Evolutionary conservation across 352 stramenopile species (phyloP).

Genomic region (Phytophthora quininea): DNA sequence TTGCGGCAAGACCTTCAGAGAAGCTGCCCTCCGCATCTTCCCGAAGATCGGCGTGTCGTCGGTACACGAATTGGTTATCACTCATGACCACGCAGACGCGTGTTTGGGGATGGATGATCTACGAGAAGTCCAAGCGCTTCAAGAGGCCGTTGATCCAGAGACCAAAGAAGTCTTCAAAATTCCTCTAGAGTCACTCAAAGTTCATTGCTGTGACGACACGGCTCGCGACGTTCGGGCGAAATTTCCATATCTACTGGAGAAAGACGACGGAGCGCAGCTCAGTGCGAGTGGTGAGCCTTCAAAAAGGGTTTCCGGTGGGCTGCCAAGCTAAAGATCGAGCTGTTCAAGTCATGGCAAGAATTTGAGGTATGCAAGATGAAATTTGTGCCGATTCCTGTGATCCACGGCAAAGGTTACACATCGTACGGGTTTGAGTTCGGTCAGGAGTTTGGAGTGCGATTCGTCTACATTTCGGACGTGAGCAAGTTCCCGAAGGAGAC

Average conservation of each 20-base stretch:
- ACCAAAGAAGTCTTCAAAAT: constrained; percentile 53
- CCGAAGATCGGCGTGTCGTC: constrained; percentile 39
- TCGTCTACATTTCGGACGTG: constrained; percentile 86
- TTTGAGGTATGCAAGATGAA: constrained; percentile 42
- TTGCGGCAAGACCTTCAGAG: constrained; percentile 81
- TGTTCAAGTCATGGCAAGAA: constrained; percentile 48
- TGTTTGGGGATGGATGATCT: constrained; percentile 77
- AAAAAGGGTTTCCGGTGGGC: constrained; percentile 56
- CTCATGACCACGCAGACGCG: constrained; percentile 78
- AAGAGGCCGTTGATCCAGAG: constrained; percentile 38
- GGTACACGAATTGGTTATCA: constrained; percentile 74
- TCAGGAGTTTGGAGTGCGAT: constrained; percentile 46
- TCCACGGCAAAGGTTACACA: constrained; percentile 70
- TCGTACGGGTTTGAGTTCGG: constrained; percentile 77
- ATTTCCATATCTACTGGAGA: constrained; percentile 75
- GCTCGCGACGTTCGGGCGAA: constrained; percentile 52
- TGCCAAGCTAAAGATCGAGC: constrained; percentile 55
- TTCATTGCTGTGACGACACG: constrained; percentile 63
- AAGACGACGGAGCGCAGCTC: constrained; percentile 15
- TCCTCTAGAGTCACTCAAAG: constrained; percentile 34
- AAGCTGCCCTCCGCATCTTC: constrained; percentile 61
- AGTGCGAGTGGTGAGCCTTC: constrained; percentile 5
- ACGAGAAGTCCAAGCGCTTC: constrained; percentile 58
- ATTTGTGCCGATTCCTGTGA: constrained; percentile 64
- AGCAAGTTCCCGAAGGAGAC: constrained; percentile 60